Base-by-base conservation (phyloP, 805 yeast species). In the Saccharomycopsis guyanensis region DNA sequence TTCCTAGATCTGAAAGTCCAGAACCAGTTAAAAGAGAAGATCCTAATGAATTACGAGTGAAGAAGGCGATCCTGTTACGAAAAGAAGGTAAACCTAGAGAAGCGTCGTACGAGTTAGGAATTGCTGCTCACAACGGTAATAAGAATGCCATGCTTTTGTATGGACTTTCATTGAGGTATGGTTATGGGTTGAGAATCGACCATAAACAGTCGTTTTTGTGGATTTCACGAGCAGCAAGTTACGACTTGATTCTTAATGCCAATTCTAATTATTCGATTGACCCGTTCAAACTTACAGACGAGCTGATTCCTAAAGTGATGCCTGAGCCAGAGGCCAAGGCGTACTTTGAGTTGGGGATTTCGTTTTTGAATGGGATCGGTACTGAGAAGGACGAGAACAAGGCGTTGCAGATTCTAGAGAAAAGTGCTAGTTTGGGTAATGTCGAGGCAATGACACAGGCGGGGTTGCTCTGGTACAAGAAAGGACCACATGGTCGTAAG, bases 141-240 rank as follows among this genome's bases (percentile, higher is more conserved):
- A 69, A 66, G 51, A 75, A 79, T 38, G 94, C 88, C 1, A 82
- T 77, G 81, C 68, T 78, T 40, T 58, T 82, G 25, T 84, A 82
- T 56, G 86, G 86, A 0, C 59, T 81, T 53, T 82, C 88, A 0
- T 61, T 85, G 20, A 65, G 82, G 42, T 66, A 72, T 47, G 93
- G 91, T 0, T 80, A 78, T 59, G 93, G 93, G 0, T 76, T 80
- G 8, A 67, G 74, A 16, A 70, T 68, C 45, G 80, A 80, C 56
- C 72, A 73, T 35, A 55, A 62, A 16, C 73, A 70, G 42, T 74
- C 87, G 2, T 66, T 80, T 39, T 61, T 66, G 45, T 82, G 86
- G 84, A 65, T 85, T 3, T 70, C 74, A 51, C 69, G 68, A 49
- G 82, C 80, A 0, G 73, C 70, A 2, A 65, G 64, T 3, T 56